Evolutionary conservation across 2,329 filamentous ascomycete species (phyloP).

Genomic region (Ceratocystis huliohia): DNA sequence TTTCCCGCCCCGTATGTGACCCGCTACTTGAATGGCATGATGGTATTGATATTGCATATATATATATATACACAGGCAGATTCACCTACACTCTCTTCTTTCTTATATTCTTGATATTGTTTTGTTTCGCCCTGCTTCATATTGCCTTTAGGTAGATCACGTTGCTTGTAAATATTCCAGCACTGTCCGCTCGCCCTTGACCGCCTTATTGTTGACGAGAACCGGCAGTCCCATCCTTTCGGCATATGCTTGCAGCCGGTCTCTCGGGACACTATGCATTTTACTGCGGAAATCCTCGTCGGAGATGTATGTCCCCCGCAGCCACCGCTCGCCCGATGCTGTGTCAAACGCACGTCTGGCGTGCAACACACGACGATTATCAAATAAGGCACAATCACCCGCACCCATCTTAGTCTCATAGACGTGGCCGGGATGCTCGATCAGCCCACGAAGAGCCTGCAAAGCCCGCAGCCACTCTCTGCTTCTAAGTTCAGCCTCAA

Average conservation of each 20-base stretch:
- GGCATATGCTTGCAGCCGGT: constrained; percentile 17
- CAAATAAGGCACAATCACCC: constrained; percentile 87
- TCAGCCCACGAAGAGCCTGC: constrained; percentile 41
- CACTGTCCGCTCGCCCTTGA: constrained; percentile 13
- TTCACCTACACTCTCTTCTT: too few species aligned
- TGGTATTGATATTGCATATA: neutral
- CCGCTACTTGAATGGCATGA: neutral
- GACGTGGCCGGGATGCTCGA: constrained; percentile 47
- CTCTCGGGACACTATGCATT: constrained; percentile 20
- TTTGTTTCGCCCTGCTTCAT: too few species aligned
- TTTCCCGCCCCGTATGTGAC: neutral
- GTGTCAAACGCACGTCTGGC: constrained; percentile 64
- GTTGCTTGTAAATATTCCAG: constrained; percentile 17
- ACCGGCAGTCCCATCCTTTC: constrained; percentile 18
- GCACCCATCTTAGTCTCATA: constrained; percentile 61
- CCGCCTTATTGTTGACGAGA: neutral
- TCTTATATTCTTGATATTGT: too few species aligned
- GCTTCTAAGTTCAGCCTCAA: constrained; percentile 16
- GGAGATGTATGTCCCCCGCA: constrained; percentile 75
- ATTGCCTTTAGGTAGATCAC: neutral
- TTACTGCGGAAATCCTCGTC: constrained; percentile 34
- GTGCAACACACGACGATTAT: constrained; percentile 77
- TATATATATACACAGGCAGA: neutral
- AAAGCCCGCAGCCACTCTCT: constrained; percentile 38
- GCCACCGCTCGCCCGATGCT: constrained; percentile 56